Evolutionary conservation across 83 land plant species (phyloP).

Genomic region (Picea abies): DNA sequence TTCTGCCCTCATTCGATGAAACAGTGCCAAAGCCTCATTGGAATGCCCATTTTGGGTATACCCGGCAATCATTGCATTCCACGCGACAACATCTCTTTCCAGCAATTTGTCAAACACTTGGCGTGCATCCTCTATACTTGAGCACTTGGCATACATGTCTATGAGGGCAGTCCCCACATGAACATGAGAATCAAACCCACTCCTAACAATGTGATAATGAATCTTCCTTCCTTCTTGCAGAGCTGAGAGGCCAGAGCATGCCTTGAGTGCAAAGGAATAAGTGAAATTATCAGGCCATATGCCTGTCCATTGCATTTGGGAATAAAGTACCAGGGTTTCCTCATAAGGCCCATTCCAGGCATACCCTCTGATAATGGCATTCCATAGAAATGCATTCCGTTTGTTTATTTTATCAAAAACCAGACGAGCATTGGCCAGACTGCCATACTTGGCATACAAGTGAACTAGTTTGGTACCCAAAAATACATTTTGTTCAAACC

Average conservation of each 20-base stretch:
- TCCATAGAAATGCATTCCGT: slow-evolving; percentile 39
- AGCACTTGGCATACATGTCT: slow-evolving; percentile 36
- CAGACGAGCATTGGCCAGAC: slow-evolving; percentile 31
- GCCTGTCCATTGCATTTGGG: slow-evolving; percentile 29
- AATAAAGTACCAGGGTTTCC: slow-evolving; percentile 26
- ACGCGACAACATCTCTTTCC: slow-evolving; percentile 42
- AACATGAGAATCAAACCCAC: slow-evolving; percentile 29
- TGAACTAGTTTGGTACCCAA: slow-evolving; percentile 35
- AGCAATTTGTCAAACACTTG: slow-evolving; percentile 46
- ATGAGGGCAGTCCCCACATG: slow-evolving; percentile 38
- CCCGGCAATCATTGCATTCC: slow-evolving; percentile 52
- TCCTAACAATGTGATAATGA: slow-evolving; percentile 30
- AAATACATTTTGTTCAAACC: slow-evolving; percentile 29
- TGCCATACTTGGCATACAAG: slow-evolving; percentile 33
- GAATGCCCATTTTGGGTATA: slow-evolving; percentile 22
- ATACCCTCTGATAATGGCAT: slow-evolving; percentile 38
- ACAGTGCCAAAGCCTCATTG: slow-evolving; percentile 21
- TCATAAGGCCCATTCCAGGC: slow-evolving; percentile 24
- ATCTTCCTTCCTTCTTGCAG: slow-evolving; percentile 22
- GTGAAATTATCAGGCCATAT: slow-evolving; percentile 28
- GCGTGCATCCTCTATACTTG: slow-evolving; percentile 28
- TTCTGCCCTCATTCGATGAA: slow-evolving; percentile 24
- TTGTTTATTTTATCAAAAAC: slow-evolving; percentile 32
- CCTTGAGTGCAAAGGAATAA: slow-evolving; percentile 40
- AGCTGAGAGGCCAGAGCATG: slow-evolving; percentile 19